Percentiles rank a stretch among this genome's conserved stretches.
Conservation (phyloP, 257 asterid species). For the Fraxinus cuspidata region DNA sequence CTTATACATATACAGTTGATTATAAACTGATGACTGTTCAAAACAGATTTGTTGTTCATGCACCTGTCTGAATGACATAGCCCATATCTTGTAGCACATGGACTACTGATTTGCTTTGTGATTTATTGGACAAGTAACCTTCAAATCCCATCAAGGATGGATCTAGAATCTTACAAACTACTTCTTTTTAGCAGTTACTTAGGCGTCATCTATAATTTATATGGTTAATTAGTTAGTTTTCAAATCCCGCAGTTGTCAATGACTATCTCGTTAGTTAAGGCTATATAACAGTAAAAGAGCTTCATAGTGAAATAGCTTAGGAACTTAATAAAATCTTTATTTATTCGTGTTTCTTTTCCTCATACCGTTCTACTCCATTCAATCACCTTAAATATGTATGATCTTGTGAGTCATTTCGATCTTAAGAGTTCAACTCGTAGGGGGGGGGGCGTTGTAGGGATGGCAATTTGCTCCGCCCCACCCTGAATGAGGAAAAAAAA, state of each 20-base stretch:
- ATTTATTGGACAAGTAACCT: not conserved
- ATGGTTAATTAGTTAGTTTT: no score
- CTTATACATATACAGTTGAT: not conserved
- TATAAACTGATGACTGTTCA: constrained; percentile 1
- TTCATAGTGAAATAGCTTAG: no score
- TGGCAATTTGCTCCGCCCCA: no score
- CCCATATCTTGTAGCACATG: not conserved
- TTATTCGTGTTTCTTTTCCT: not conserved
- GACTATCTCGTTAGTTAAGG: not conserved
- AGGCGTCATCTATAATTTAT: not conserved
- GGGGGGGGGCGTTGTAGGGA: no score
- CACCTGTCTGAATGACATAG: not conserved
- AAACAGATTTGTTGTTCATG: not conserved
- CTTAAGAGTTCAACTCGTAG: not conserved
- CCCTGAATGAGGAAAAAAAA: no score
- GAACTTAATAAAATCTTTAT: not conserved
- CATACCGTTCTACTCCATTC: not conserved
- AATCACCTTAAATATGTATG: not conserved
- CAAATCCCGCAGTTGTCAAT: not conserved
- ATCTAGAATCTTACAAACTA: not conserved
- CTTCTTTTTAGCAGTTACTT: not conserved
- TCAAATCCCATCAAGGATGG: not conserved
- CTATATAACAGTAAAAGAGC: not conserved
- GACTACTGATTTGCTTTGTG: not conserved
- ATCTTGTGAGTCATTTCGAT: not conserved